Evolutionary conservation across 2,329 filamentous ascomycete genomes (phyloP).

Genomic region (Nemania diffusa): DNA sequence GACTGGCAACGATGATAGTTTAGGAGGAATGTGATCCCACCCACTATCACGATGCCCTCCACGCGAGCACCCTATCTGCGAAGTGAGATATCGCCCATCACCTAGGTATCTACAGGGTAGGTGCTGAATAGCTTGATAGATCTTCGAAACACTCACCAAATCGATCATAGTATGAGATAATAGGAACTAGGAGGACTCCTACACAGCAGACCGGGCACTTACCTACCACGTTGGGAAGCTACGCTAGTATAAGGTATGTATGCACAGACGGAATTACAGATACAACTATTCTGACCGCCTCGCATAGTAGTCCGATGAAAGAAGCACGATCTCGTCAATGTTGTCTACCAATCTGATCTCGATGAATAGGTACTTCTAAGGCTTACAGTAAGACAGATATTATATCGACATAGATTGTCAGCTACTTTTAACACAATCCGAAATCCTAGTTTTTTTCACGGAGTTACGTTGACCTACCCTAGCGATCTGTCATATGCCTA

Average conservation of each 20-base stretch:
- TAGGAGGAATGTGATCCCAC: background rate
- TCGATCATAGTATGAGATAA: background rate
- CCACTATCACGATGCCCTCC: background rate
- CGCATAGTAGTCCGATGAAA: background rate
- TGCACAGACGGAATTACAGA: background rate
- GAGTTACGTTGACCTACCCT: too few relatives aligned
- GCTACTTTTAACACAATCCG: background rate
- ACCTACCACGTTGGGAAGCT: background rate
- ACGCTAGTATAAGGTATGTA: background rate
- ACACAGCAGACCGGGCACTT: background rate
- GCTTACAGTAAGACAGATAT: background rate
- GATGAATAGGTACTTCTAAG: background rate
- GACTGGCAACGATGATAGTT: background rate
- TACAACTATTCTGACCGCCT: background rate
- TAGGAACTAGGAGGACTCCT: background rate
- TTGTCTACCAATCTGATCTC: background rate
- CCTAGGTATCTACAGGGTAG: background rate
- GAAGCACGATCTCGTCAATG: background rate
- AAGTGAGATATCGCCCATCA: background rate
- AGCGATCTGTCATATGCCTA: too few relatives aligned
- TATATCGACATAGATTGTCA: background rate
- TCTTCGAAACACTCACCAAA: background rate
- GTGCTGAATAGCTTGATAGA: background rate
- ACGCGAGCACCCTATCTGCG: background rate
- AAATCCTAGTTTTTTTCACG: too few relatives aligned